Base-by-base conservation (phyloP, 1,284 basidiomycete species). In the Amylostereum chailletii region DNA sequence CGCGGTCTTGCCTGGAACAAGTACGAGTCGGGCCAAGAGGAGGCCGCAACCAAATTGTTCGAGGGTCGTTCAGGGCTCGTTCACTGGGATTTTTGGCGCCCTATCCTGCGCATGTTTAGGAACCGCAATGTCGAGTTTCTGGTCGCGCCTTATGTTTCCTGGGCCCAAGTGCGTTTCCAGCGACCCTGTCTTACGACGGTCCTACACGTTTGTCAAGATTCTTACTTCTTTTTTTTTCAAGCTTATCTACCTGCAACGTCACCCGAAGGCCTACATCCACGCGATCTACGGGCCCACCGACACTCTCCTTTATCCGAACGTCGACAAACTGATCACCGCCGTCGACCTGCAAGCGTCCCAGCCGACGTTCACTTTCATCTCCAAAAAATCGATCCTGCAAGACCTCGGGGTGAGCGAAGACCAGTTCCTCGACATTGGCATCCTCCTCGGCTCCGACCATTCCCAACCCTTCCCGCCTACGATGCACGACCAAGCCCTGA, bases 101-200 rank as follows among this genome's bases (percentile, higher is more conserved):
- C 90, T 70, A 86, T 98, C 11, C 73, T 97, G 57, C 78, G 94
- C 51, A 88, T 95, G 53, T 96, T 99, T 68, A 84, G 93, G 64
- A 91, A 97, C 69, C 77, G 95, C 41, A 91, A 93, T 60, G 93
- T 97, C 55, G 95, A 99, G 70, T 98, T 94, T 64, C 76, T 99
- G 43, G 83, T 98, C 54, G 94, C 96, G 37, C 95, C 95, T 6
- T 99, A 99, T 67, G 75, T 93, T 46, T 85, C 93, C 40, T 90
- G 89, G 78, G 90, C 94, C 41, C 95, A 97, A 78, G 93, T 94
- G 66, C 60, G 69, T 66, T 60, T 49, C 51, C 45, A 50, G 47
- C 39, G 58, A 56, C 56, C 53, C 55, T 54, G 39, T 50, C 10
- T 34, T 46, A 27, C 31, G 10, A 41, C 4, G n/a, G 49, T 55